Evolutionary conservation across 2,329 filamentous ascomycete species (phyloP).

Genomic region (Paecilomyces niveus): DNA sequence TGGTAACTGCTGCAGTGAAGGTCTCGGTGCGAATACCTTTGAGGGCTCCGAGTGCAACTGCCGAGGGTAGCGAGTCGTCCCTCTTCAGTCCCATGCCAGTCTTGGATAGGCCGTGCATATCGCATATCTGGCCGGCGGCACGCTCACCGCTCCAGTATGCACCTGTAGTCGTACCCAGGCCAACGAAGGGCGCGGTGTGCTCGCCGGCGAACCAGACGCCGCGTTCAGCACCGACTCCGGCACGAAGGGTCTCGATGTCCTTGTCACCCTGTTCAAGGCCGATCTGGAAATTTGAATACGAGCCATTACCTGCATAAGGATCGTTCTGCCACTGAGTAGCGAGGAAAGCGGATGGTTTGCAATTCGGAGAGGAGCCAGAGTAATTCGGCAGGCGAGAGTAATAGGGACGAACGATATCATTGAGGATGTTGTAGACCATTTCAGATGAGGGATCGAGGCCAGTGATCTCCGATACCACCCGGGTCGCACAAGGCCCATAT

Average conservation of each 20-base stretch:
- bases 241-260: constrained; percentile 58
- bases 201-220: constrained; percentile 75
- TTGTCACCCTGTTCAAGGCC: constrained; percentile 63
- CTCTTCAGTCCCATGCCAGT: constrained; percentile 14
- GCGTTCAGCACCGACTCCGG: constrained; percentile 44
- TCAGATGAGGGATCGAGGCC: constrained; percentile 29
- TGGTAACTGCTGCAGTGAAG: neutral
- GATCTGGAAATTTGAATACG: constrained; percentile 78
- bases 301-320: constrained; percentile 71
- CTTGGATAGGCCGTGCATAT: constrained; percentile 16
- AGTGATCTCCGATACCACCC: constrained; percentile 30
- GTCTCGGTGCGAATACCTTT: neutral
- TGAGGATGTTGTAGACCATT: constrained; percentile 49
- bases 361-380: constrained; percentile 44
- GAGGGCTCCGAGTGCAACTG: neutral
- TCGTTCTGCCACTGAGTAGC: constrained; percentile 75
- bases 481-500: constrained; percentile 36
- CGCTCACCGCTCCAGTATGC: constrained; percentile 88
- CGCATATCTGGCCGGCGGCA: constrained; percentile 54
- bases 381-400: constrained; percentile 69
- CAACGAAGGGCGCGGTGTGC: constrained; percentile 85
- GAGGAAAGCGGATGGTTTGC: constrained; percentile 56
- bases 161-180: constrained; percentile 78
- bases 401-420: constrained; percentile 69
- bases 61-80: constrained; percentile 28